Evolutionary conservation across 2,329 filamentous ascomycete genomes (phyloP), one percentile per base, ranked within the genome.

Genomic region (Arthrocladium fulminans): DNA sequence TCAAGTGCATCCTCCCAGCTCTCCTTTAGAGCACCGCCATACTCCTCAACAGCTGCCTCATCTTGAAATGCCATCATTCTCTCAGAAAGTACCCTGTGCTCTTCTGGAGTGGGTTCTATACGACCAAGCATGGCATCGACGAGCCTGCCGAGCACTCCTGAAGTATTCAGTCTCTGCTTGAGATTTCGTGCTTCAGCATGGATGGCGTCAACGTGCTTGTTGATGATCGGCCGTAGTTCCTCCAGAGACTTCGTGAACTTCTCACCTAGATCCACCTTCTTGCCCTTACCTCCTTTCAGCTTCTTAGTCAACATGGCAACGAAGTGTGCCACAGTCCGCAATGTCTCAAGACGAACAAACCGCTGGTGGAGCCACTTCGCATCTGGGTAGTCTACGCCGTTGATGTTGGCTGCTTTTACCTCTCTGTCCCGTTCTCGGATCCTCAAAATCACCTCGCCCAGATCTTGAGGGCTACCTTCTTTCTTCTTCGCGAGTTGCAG

Each of bases 1-100:
- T 67, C 63, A 20, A 72, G 59, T 4, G 62, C 67, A 47, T 71
- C 68, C 41, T 71, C 68, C 70, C 69, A 72, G 54, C 70, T 72
- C 50, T 72, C 69, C 61, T 66, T 70, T 54, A 72, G 56, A 25
- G 61, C 60, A n/a, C 66, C 68, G 50, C 66, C 69, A 55, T 69
- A 66, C 17, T 69, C 48, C 55, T 72, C 69, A 50, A 72, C 51
- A 3, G 59, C 61, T 8, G 65, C 61, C 42, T 60, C 60, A 46
- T 67, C 67, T 30, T 69, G 53, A 24, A 63, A 57, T 19, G 62
- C 58, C 27, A 66, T 64, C 22, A 71, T 49, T 44, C 63, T 59
- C 6, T 25, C 29, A 30, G 47, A 51, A 38, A 52, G 43, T 15
- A 34, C 49, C 10, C 20, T 17, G 20, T 45, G 13, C 13, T 44